Percentiles rank a stretch among this genome's conserved stretches.
These are phyloP conservation scores for Pyronema domesticum DNA, from an alignment of 495 filamentous ascomycete species.

Conservation along the genomic window DNA sequence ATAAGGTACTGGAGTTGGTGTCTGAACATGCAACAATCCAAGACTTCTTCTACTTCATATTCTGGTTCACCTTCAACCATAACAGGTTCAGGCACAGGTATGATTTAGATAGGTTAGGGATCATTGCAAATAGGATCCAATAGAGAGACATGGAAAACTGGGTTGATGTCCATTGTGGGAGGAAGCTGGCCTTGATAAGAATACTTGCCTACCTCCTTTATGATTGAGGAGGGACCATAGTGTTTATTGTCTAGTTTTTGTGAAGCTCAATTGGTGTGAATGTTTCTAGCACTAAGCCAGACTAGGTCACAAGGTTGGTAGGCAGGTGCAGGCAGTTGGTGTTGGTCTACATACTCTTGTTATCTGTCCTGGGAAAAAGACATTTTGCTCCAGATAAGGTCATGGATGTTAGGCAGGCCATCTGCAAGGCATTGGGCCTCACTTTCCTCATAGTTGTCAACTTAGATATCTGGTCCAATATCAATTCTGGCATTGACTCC, in stretches of 20 bases:
- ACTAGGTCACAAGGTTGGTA: neutral
- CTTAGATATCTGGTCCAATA: neutral
- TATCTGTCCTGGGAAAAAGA: neutral
- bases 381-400: neutral
- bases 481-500: neutral
- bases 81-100: no score
- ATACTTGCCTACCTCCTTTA: no score
- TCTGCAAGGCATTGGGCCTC: neutral
- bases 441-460: neutral
- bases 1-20: no score
- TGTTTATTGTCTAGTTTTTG: conserved; percentile 3
- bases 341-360: neutral
- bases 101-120: no score
- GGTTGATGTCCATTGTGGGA: no score
- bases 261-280: neutral
- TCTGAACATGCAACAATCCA: no score
- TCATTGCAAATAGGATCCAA: no score
- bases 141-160: no score
- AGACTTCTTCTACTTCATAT: no score
- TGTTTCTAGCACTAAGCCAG: neutral
- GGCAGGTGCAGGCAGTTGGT: neutral
- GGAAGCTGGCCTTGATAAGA: no score
- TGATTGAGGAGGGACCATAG: neutral
- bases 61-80: no score
- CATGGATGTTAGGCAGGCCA: neutral